Evolutionary conservation across 495 filamentous ascomycete species (phyloP).

Genomic region (Chaetomium cochliodes): DNA sequence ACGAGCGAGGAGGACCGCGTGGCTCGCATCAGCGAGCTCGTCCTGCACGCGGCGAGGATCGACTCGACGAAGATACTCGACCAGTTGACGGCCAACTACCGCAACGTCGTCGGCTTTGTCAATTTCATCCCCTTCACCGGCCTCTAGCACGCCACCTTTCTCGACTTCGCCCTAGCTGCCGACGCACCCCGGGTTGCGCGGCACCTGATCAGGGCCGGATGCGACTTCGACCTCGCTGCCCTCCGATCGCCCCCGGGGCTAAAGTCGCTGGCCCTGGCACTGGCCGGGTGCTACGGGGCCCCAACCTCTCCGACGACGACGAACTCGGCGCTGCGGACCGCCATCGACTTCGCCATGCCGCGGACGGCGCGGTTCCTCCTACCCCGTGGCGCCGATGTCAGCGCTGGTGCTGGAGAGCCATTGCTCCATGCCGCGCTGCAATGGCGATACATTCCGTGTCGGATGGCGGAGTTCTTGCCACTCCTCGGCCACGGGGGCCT

Average conservation of each 20-base stretch:
- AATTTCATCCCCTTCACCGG: not conserved
- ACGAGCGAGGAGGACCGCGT: not conserved
- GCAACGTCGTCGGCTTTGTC: not conserved
- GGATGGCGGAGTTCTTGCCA: not conserved
- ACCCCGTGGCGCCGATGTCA: not conserved
- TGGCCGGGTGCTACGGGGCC: no score
- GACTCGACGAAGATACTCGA: not conserved
- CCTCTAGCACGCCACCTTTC: not conserved
- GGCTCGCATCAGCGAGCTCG: not conserved
- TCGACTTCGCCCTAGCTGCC: not conserved
- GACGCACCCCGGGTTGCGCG: not conserved
- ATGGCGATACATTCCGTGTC: not conserved
- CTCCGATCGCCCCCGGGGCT: no score
- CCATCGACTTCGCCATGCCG: not conserved
- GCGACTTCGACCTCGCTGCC: not conserved
- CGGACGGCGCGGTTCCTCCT: conserved; percentile 6
- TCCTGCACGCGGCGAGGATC: not conserved
- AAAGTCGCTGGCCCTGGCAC: no score
- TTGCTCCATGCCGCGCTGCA: not conserved
- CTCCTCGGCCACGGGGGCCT: no score
- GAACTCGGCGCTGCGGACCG: not conserved
- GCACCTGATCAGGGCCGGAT: not conserved
- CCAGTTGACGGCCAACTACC: not conserved
- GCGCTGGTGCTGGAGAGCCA: not conserved
- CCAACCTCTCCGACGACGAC: no score